These are phyloP conservation scores for Cnidoscolus chayamansa DNA, from an alignment of 441 rosid species.

Conservation along the genomic window DNA sequence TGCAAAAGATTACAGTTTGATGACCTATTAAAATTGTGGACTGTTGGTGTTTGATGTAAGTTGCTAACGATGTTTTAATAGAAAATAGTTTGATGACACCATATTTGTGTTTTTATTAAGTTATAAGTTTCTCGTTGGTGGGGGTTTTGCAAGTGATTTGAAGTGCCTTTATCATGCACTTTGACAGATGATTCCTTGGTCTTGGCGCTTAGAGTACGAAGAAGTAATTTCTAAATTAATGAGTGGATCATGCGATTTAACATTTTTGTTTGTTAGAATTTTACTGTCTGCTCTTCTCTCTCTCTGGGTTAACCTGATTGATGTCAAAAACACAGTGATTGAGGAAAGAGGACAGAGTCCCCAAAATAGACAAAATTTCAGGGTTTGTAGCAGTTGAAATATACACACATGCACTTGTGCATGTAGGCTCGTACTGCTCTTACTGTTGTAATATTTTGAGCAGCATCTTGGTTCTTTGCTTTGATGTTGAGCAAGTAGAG, in stretches of 20 bases:
- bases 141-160: slow-evolving; percentile 3
- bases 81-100: slow-evolving; percentile 4
- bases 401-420: background rate
- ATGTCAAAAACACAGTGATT: background rate
- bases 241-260: background rate
- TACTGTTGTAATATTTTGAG: background rate
- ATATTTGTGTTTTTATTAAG: background rate
- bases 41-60: background rate
- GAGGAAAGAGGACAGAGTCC: background rate
- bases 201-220: background rate
- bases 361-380: background rate
- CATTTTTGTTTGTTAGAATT: background rate
- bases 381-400: background rate
- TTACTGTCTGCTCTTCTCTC: background rate
- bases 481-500: background rate
- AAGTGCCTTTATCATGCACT: background rate
- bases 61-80: background rate
- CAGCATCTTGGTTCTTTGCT: background rate
- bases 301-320: background rate
- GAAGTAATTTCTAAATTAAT: slow-evolving; percentile 2
- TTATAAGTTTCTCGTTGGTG: background rate
- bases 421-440: background rate
- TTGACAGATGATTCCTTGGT: background rate
- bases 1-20: background rate
- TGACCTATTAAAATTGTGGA: background rate